Evolutionary conservation across 148 eudicot genomes (phyloP), one percentile per base, ranked within the genome.

Genomic region (Amaranthus palmeri): DNA sequence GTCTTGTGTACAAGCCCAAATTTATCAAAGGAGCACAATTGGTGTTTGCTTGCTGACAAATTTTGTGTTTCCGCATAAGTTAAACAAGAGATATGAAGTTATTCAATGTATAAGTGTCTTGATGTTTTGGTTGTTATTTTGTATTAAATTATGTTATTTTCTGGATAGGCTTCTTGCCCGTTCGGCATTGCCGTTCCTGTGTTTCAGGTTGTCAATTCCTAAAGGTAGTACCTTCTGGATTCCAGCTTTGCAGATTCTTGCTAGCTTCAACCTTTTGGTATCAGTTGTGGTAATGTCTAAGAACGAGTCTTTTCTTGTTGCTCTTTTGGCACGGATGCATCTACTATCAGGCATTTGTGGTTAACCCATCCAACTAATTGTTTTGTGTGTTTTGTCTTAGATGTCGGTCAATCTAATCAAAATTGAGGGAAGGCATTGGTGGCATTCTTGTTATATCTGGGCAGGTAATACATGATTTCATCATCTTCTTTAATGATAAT

Each of bases 371-470:
- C 3, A 53, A 65, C 43, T 73, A 36, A 44, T 63, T 10, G 72
- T 41, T 15, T 41, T 47, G 60, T 50, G 5, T 63, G 47, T 59
- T 81, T 56, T 42, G 7, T 81, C 75, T 48, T 87, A 92, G 98
- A 86, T 92, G 88, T 85, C 93, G 46, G 76, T 85, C 52, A 83
- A 82, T 68, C 81, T 87, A 71, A 80, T 92, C 76, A 88, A 78
- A 67, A 70, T 84, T 51, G 80, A 72, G 61, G 83, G 65, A 76
- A 81, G 82, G 74, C 80, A 82, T 79, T 86, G 96, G 98, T 90
- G 98, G 98, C 86, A 81, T 56, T 92, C 98, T 72, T 92, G 98
- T 80, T 92, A 92, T 85, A 42, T 87, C 57, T 92, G 98, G 98
- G 86, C 89, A 77, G 93, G 98, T 92, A 72, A 73, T 52, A 48